Conservation (phyloP, 1,139 yeast genomes). For the Suhomyces panamericanus region DNA sequence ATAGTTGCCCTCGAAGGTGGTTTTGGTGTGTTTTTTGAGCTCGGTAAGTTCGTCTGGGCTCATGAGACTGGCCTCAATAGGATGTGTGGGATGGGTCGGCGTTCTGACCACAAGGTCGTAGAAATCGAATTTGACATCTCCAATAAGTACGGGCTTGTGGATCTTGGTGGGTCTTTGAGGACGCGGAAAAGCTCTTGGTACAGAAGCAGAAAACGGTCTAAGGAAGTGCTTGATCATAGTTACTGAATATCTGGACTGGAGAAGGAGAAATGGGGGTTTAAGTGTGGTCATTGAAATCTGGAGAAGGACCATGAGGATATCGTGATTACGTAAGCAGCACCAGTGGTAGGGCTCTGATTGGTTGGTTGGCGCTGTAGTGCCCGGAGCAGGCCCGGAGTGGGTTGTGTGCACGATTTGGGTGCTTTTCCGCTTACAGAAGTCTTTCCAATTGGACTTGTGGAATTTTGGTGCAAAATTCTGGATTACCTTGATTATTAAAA, state of each 20-base stretch:
- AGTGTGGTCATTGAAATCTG: neutral
- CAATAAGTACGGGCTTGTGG: constrained; percentile 4
- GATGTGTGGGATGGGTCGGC: constrained; percentile 34
- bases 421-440: too few relatives aligned
- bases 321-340: neutral
- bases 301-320: too few relatives aligned
- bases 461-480: too few relatives aligned
- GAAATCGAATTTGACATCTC: constrained; percentile 27
- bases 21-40: constrained; percentile 24
- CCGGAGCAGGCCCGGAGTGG: too few relatives aligned
- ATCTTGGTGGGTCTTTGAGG: constrained; percentile 6
- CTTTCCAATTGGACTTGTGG: too few relatives aligned
- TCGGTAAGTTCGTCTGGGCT: constrained; percentile 21
- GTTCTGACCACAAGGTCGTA: constrained; percentile 42
- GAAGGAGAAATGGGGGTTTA: neutral
- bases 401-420: too few relatives aligned
- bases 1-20: constrained; percentile 51
- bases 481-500: too few relatives aligned
- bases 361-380: too few relatives aligned
- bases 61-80: constrained; percentile 35
- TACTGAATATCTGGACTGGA: neutral
- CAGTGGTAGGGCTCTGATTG: neutral
- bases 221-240: neutral
- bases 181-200: constrained; percentile 1
- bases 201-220: neutral